A percentile compares a stretch with the other conserved stretches of the same genome.
These are phyloP conservation scores for Magnolia officinalis DNA, from an alignment of 164 flowering plant species.

Conservation along the genomic window DNA sequence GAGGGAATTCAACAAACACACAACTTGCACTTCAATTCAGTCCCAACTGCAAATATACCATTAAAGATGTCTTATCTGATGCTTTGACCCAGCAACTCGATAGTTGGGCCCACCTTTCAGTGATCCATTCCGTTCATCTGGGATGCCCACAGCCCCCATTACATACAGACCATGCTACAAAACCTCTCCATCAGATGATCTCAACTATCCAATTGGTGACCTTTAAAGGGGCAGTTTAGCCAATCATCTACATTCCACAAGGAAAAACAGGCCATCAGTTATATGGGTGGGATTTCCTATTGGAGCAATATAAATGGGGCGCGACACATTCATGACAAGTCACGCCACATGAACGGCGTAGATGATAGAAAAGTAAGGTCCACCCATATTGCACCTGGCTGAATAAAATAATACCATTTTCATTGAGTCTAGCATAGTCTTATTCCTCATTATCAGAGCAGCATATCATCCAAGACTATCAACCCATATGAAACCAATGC, in stretches of 20 bases:
- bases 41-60: neutral
- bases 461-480: neutral
- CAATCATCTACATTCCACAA: neutral
- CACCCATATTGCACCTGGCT: neutral
- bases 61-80: too few species aligned
- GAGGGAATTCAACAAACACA: neutral
- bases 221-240: neutral
- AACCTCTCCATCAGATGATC: neutral
- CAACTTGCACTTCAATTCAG: neutral
- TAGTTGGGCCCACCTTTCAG: too few species aligned
- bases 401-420: neutral
- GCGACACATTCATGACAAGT: neutral
- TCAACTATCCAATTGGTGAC: too few species aligned
- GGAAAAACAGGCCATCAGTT: neutral
- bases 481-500: conserved; percentile 1
- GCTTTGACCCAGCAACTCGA: too few species aligned
- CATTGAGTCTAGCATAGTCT: neutral
- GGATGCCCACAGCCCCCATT: too few species aligned
- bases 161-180: too few species aligned
- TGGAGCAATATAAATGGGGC: neutral
- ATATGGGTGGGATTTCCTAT: neutral
- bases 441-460: neutral
- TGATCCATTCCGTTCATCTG: too few species aligned
- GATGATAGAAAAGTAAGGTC: neutral
- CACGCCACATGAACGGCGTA: neutral